These are phyloP conservation scores for Nicotiana benthamiana DNA, from an alignment of 257 asterid genomes.

Conservation along the genomic window DNA sequence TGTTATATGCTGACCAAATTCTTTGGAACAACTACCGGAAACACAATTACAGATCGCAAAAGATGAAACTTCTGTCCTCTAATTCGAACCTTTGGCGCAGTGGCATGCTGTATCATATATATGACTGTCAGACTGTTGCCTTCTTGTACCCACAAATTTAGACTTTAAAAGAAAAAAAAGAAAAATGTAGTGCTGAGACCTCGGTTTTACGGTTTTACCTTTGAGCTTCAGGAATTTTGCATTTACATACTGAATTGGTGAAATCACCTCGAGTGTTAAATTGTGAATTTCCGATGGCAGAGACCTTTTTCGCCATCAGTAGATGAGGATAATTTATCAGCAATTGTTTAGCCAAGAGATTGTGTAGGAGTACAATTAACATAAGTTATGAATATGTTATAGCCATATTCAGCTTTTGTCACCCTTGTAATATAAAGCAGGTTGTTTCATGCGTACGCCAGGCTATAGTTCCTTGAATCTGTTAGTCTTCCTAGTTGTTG, in stretches of 20 bases:
- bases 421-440: too few species aligned
- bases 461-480: too few species aligned
- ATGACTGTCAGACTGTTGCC: not conserved
- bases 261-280: not conserved
- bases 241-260: not conserved
- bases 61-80: not conserved
- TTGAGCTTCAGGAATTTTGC: not conserved
- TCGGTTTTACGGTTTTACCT: not conserved
- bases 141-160: not conserved
- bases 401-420: not conserved
- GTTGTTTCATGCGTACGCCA: too few species aligned
- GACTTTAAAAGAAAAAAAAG: not conserved
- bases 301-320: not conserved
- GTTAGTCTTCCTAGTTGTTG: too few species aligned
- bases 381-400: not conserved
- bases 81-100: not conserved
- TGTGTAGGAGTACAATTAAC: not conserved
- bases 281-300: not conserved
- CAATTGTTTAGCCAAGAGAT: not conserved
- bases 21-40: not conserved
- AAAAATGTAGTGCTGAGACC: not conserved
- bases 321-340: not conserved
- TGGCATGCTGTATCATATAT: not conserved
- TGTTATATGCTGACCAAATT: not conserved
- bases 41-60: not conserved